phyloP scores from a whole-genome alignment of 1,284 basidiomycete species.

The Naganishia cerealis region DNA sequence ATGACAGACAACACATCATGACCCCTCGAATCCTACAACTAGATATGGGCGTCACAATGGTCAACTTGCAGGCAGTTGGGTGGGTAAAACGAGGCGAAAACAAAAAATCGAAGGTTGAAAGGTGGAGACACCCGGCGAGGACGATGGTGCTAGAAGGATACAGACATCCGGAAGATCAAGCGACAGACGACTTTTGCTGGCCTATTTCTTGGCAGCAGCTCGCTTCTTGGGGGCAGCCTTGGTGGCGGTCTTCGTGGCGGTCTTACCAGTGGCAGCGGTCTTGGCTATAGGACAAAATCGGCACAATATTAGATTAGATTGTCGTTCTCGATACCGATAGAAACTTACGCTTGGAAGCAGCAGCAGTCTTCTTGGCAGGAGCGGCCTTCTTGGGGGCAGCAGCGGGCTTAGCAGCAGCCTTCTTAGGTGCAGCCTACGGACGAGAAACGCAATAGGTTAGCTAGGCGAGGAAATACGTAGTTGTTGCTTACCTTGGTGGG shows the following conservation, averaged over 20 bases:
- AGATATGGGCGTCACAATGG: neutral
- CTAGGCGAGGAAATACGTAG: neutral
- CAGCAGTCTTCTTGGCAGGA: conserved; percentile 29
- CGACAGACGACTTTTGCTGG: neutral
- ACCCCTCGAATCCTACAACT: neutral
- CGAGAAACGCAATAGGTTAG: neutral
- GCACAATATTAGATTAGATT: neutral
- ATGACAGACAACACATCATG: conserved; percentile 11
- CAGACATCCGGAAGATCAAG: neutral
- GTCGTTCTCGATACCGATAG: neutral
- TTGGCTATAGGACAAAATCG: conserved; percentile 28
- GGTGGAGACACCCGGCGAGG: conserved; percentile 21
- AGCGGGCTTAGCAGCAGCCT: conserved; percentile 56
- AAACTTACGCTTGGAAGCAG: conserved; percentile 7
- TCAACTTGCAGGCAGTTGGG: conserved; percentile 7
- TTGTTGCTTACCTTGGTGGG: conserved; percentile 29
- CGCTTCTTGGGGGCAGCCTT: conserved; percentile 41
- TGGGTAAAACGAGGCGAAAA: conserved; percentile 4
- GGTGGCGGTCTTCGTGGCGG: conserved; percentile 41
- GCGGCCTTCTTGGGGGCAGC: conserved; percentile 54
- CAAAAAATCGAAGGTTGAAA: conserved; percentile 31
- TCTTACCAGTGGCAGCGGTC: conserved; percentile 30
- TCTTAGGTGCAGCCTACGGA: conserved; percentile 45
- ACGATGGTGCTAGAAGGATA: neutral
- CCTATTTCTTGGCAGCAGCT: conserved; percentile 32